Percentiles rank a stretch among this genome's conserved stretches.
phyloP scores from a whole-genome alignment of 1,284 basidiomycete genomes.

The Naganishia liquefaciens region DNA sequence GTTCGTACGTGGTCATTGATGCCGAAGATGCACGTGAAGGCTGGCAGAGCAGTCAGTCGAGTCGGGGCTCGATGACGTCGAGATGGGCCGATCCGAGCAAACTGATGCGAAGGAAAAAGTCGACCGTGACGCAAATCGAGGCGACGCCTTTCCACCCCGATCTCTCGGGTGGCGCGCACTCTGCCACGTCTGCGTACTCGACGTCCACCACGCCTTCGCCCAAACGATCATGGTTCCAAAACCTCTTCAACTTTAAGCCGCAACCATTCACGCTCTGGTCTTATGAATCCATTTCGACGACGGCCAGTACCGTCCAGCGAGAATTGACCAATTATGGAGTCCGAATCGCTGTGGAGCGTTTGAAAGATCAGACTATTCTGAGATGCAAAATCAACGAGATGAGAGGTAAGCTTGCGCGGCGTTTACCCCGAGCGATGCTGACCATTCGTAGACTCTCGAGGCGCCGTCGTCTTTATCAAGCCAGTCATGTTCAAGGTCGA shows the following conservation, averaged over 20 bases:
- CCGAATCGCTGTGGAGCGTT: conserved; percentile 43
- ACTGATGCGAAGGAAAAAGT: conserved; percentile 50
- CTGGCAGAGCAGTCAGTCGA: conserved; percentile 28
- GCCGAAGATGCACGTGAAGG: conserved; percentile 23
- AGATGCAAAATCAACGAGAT: conserved; percentile 47
- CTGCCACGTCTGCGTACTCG: conserved; percentile 34
- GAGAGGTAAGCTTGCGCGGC: conserved; percentile 33
- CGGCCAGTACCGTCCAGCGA: conserved; percentile 42
- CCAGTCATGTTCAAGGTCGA: conserved; percentile 52
- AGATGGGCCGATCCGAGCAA: conserved; percentile 36
- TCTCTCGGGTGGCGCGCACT: conserved; percentile 35
- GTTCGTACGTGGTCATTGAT: conserved; percentile 26
- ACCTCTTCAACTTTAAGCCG: conserved; percentile 83
- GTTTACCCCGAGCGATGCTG: not conserved
- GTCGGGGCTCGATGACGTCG: conserved; percentile 23
- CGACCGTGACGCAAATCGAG: conserved; percentile 32
- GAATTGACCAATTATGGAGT: conserved; percentile 42
- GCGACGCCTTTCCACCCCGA: conserved; percentile 41
- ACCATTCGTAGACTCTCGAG: conserved; percentile 35
- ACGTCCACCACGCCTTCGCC: conserved; percentile 36
- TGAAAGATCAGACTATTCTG: conserved; percentile 46
- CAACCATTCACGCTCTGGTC: conserved; percentile 58
- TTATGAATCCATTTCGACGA: conserved; percentile 46
- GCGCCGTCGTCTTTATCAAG: conserved; percentile 39
- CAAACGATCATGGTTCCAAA: conserved; percentile 82